phyloP scores from a whole-genome alignment of 2,329 filamentous ascomycete genomes.

The Fusarium transvaalense region DNA sequence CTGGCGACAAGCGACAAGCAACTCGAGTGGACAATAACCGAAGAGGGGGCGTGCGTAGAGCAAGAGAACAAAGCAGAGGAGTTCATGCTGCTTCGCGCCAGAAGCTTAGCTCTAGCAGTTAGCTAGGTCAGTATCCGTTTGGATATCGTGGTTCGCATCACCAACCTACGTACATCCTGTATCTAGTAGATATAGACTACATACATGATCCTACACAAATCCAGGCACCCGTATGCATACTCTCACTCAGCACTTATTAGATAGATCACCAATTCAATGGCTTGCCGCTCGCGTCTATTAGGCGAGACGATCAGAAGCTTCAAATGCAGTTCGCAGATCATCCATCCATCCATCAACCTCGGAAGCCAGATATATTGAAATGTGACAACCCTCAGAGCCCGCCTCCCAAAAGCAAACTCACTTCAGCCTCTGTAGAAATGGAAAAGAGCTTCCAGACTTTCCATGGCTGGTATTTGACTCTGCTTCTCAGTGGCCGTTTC shows the following conservation, averaged over 20 bases:
- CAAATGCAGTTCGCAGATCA: conserved; percentile 38
- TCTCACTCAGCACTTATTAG: conserved; percentile 3
- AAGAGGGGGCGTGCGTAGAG: conserved; percentile 37
- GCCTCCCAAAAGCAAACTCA: background rate
- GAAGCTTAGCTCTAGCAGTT: conserved; percentile 12
- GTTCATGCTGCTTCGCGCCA: conserved; percentile 30
- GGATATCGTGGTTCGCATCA: conserved; percentile 14
- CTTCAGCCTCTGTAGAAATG: conserved; percentile 9
- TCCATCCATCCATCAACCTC: background rate
- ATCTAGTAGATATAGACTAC: background rate
- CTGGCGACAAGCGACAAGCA: conserved; percentile 32
- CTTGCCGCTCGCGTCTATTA: conserved; percentile 31
- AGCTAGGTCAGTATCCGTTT: background rate
- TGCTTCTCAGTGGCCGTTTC: conserved; percentile 22
- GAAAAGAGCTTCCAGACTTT: conserved; percentile 35
- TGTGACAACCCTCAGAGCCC: background rate
- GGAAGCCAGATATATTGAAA: background rate
- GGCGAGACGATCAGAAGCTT: conserved; percentile 17
- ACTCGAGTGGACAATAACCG: conserved; percentile 17
- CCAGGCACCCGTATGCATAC: conserved; percentile 23
- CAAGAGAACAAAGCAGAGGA: conserved; percentile 21
- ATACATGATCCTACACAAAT: conserved; percentile 5
- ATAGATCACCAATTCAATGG: conserved; percentile 13
- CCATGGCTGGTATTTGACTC: conserved; percentile 39
- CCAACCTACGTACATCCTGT: conserved; percentile 8